Evolutionary conservation across 1,284 basidiomycete genomes (phyloP).

Genomic region (Spongiforma sp.): DNA sequence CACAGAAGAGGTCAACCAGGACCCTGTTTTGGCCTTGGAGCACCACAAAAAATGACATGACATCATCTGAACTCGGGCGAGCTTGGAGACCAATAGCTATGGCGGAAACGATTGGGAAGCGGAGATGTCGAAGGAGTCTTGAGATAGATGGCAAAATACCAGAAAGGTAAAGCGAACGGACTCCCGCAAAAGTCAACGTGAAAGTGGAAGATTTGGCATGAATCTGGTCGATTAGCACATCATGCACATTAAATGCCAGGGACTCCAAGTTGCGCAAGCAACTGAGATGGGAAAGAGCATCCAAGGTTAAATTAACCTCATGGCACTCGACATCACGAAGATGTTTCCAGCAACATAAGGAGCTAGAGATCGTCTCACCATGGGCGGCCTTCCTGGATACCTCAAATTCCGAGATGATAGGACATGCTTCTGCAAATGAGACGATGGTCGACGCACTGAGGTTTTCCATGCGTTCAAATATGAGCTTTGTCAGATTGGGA

Average conservation of each 20-base stretch:
- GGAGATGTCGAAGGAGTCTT: conserved; percentile 8
- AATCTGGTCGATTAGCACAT: not conserved
- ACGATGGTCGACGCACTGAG: not conserved
- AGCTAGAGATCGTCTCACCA: conserved; percentile 2
- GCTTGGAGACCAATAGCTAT: not conserved
- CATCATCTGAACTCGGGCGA: not conserved
- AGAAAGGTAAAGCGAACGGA: not conserved
- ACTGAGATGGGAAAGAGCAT: conserved; percentile 15
- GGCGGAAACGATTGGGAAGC: not conserved
- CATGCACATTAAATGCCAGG: conserved; percentile 1
- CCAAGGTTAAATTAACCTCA: not conserved
- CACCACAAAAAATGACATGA: conserved; percentile 11
- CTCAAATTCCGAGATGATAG: conserved; percentile 1
- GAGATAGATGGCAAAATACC: not conserved
- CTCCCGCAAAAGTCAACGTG: not conserved
- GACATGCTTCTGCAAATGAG: not conserved
- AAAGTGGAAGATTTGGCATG: too few species aligned
- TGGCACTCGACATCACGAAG: conserved; percentile 10
- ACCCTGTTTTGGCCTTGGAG: conserved; percentile 9
- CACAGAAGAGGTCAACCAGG: too few species aligned
- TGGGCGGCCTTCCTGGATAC: not conserved
- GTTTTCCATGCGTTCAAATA: not conserved
- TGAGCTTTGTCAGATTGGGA: not conserved
- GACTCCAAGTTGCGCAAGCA: not conserved
- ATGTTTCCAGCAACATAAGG: conserved; percentile 16